phyloP scores from a whole-genome alignment of 176 grass and related monocot species.

The Neostapfia colusana region DNA sequence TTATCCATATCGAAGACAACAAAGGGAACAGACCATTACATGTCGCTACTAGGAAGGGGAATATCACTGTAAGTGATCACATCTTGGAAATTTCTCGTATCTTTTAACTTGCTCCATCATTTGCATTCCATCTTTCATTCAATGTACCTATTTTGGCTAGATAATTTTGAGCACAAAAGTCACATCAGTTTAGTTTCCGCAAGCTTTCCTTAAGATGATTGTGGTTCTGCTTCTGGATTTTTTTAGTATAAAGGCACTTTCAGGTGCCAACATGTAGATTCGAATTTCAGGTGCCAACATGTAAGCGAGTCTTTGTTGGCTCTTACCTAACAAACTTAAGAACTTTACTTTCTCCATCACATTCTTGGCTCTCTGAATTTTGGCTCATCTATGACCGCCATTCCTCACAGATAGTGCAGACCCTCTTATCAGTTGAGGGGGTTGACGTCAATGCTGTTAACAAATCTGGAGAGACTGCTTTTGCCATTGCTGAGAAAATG shows the following conservation, averaged over 20 bases:
- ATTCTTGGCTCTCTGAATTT: background rate
- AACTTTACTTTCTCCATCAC: background rate
- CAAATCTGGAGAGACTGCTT: constrained; percentile 65
- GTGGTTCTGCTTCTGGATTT: background rate
- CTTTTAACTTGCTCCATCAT: background rate
- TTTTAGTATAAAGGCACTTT: background rate
- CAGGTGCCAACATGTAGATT: background rate
- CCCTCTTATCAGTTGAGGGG: constrained; percentile 57
- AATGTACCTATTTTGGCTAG: background rate
- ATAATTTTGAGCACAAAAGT: background rate
- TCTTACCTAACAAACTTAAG: background rate
- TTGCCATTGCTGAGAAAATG: constrained; percentile 72
- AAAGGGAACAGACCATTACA: constrained; percentile 88
- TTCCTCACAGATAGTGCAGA: constrained; percentile 61
- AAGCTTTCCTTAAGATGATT: background rate
- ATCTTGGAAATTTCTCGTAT: background rate
- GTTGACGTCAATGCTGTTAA: constrained; percentile 77
- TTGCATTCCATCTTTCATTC: background rate
- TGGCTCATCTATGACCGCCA: constrained; percentile 38
- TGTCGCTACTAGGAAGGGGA: constrained; percentile 84
- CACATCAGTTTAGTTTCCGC: background rate
- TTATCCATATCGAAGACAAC: constrained; percentile 70
- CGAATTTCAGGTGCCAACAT: background rate
- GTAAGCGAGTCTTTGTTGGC: background rate
- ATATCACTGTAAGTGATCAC: constrained; percentile 50